A percentile compares a stretch with the other conserved stretches of the same genome.
Evolutionary conservation across 208 protist genomes (phyloP).

Genomic region (Tetramitus jugosus): DNA sequence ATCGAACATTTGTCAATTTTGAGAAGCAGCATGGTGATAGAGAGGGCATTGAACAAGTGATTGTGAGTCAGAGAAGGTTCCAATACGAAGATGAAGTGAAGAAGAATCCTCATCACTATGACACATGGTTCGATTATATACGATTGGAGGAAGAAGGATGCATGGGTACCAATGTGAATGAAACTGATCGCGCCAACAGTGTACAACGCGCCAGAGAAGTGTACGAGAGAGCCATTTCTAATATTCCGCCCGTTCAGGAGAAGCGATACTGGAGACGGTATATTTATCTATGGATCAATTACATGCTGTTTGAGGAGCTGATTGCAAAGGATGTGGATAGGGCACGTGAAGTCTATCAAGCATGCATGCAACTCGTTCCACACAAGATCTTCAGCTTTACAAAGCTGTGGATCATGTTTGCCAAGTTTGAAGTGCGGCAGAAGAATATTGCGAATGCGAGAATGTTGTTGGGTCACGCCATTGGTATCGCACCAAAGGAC

Average conservation of each 20-base stretch:
- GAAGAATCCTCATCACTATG: conserved; percentile 66
- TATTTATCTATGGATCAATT: conserved; percentile 86
- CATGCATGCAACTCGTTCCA: conserved; percentile 54
- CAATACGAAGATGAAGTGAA: conserved; percentile 72
- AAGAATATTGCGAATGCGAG: conserved; percentile 48
- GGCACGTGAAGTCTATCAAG: conserved; percentile 54
- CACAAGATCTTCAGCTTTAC: conserved; percentile 67
- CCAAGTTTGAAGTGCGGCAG: conserved; percentile 68
- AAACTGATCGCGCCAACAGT: too few species aligned
- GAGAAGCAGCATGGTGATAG: conserved; percentile 65
- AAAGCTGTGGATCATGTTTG: conserved; percentile 63
- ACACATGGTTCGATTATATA: conserved; percentile 85
- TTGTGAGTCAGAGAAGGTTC: conserved; percentile 63
- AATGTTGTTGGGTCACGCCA: conserved; percentile 52
- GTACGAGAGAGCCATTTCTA: conserved; percentile 78
- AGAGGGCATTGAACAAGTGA: conserved; percentile 70
- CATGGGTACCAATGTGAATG: too few species aligned
- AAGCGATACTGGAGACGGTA: conserved; percentile 69
- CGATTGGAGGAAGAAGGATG: conserved; percentile 48
- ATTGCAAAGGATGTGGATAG: conserved; percentile 44
- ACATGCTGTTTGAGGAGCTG: conserved; percentile 81
- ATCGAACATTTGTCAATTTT: conserved; percentile 58
- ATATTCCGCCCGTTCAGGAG: conserved; percentile 55
- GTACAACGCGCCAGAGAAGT: conserved; percentile 49
- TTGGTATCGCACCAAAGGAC: conserved; percentile 58